These are phyloP conservation scores for Penicillium sp. DNA, from an alignment of 2,329 filamentous ascomycete species.

Conservation along the genomic window DNA sequence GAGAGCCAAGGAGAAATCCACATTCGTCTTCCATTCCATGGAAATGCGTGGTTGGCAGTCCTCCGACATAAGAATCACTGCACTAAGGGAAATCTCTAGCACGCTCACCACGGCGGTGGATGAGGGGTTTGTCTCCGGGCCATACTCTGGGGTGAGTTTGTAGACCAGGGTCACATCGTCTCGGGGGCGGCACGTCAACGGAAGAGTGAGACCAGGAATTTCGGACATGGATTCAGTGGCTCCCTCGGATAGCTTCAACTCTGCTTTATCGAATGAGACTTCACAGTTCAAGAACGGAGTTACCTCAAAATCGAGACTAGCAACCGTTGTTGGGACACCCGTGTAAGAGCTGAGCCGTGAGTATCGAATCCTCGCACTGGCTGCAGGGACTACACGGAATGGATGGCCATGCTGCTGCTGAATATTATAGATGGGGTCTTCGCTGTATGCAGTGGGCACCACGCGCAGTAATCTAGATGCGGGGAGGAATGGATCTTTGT, in stretches of 20 bases:
- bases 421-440: conserved; percentile 54
- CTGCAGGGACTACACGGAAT: conserved; percentile 55
- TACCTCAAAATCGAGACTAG: conserved; percentile 57
- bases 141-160: conserved; percentile 47
- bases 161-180: conserved; percentile 61
- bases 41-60: conserved; percentile 45
- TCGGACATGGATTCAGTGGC: conserved; percentile 46
- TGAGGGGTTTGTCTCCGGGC: conserved; percentile 36
- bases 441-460: conserved; percentile 50
- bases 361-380: conserved; percentile 58
- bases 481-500: conserved; percentile 55
- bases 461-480: conserved; percentile 58
- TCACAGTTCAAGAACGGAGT: conserved; percentile 53
- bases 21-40: conserved; percentile 51
- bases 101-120: conserved; percentile 40
- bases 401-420: conserved; percentile 53
- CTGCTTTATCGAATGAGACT: conserved; percentile 50
- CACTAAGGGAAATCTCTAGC: conserved; percentile 50
- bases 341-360: conserved; percentile 48
- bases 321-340: conserved; percentile 49
- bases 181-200: conserved; percentile 49
- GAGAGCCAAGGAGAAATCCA: conserved; percentile 49
- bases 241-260: conserved; percentile 49
- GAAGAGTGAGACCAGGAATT: conserved; percentile 33
- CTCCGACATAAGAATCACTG: conserved; percentile 41